These are phyloP conservation scores for Pueraria montana DNA, from an alignment of 306 rosid species.

Conservation along the genomic window DNA sequence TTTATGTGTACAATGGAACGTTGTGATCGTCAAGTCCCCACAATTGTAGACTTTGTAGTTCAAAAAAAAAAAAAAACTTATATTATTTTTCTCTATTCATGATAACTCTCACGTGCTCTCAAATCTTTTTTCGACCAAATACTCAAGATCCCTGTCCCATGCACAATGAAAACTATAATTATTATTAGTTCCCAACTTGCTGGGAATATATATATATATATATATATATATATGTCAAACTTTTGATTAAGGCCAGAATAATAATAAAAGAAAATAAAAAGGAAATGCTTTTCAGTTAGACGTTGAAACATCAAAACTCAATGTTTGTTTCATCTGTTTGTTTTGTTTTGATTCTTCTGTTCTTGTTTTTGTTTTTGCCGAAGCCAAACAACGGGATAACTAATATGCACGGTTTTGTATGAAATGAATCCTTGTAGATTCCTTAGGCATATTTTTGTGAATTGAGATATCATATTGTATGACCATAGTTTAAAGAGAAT, in stretches of 20 bases:
- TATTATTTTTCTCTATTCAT: not conserved
- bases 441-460: not conserved
- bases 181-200: constrained; percentile 31
- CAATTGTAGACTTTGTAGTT: not conserved
- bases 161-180: constrained; percentile 22
- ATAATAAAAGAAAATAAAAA: not conserved
- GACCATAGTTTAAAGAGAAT: not conserved
- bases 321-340: not conserved
- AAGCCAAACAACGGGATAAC: not conserved
- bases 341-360: not conserved
- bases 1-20: not conserved
- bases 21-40: constrained; percentile 16
- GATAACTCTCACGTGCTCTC: constrained; percentile 27
- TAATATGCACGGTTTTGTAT: not conserved
- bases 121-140: not conserved
- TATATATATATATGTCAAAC: not conserved
- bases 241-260: not conserved
- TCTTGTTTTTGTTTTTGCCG: not conserved
- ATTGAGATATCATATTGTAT: not conserved
- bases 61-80: not conserved
- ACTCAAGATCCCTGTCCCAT: constrained; percentile 10
- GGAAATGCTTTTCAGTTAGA: not conserved
- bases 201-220: too few relatives aligned
- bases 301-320: not conserved
- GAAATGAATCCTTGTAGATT: not conserved